phyloP scores from a whole-genome alignment of 768 basidiomycete species.

The Gyrodon lividus region DNA sequence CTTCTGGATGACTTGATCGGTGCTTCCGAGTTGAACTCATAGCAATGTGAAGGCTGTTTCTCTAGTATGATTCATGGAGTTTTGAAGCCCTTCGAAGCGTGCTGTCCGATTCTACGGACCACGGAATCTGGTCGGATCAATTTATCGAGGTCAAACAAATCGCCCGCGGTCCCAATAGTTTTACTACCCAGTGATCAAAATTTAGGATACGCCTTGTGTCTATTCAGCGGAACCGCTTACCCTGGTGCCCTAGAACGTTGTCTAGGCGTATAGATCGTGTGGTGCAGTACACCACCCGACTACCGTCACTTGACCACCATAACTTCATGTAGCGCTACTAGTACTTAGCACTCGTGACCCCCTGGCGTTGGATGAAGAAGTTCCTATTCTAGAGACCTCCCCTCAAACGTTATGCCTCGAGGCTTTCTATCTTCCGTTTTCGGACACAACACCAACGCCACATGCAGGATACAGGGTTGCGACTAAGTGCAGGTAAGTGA shows the following conservation, averaged over 20 bases:
- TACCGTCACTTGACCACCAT: neutral
- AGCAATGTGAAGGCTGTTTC: neutral
- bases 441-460: slow-evolving; percentile 15
- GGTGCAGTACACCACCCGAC: neutral
- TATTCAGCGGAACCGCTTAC: slow-evolving; percentile 18
- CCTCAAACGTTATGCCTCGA: slow-evolving; percentile 33
- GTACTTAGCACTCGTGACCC: neutral
- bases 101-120: neutral
- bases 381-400: slow-evolving; percentile 2
- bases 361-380: slow-evolving; percentile 14
- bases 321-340: neutral
- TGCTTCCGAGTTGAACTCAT: neutral
- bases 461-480: slow-evolving; percentile 9
- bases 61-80: no score
- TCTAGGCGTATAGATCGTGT: neutral
- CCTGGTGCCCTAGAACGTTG: slow-evolving; percentile 32
- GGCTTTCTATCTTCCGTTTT: slow-evolving; percentile 17
- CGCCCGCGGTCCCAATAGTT: neutral
- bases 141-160: neutral
- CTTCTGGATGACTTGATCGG: slow-evolving; percentile 1
- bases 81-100: neutral
- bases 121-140: neutral
- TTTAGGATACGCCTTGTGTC: neutral
- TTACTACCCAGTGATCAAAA: neutral
- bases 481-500: neutral